Evolutionary conservation across 805 yeast genomes (phyloP).

Genomic region (Candida mattraensis): DNA sequence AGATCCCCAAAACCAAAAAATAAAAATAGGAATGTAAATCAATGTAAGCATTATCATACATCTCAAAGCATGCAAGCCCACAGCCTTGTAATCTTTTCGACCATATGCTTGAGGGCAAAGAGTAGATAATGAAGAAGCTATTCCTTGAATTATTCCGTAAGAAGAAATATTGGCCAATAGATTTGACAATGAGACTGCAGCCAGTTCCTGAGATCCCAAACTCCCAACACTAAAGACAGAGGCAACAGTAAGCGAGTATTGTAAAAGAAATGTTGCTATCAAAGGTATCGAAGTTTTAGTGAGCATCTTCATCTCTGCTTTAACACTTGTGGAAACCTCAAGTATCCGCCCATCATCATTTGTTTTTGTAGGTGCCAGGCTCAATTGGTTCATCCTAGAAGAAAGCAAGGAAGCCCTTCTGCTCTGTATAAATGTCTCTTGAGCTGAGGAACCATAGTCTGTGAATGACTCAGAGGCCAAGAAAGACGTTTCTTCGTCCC

Average conservation of each 20-base stretch:
- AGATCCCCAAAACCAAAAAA: slow-evolving; percentile 41
- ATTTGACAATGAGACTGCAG: slow-evolving; percentile 58
- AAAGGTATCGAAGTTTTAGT: slow-evolving; percentile 47
- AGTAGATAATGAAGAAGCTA: slow-evolving; percentile 56
- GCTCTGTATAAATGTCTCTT: slow-evolving; percentile 23
- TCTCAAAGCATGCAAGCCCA: slow-evolving; percentile 50
- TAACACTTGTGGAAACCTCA: slow-evolving; percentile 42
- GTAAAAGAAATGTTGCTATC: slow-evolving; percentile 50
- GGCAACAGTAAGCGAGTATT: slow-evolving; percentile 52
- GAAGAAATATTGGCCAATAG: slow-evolving; percentile 59
- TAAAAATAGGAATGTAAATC: slow-evolving; percentile 39
- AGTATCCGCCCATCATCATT: slow-evolving; percentile 25
- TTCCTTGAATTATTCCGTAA: slow-evolving; percentile 55
- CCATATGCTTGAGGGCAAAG: slow-evolving; percentile 63
- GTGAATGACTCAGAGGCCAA: slow-evolving; percentile 12
- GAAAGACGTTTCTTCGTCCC: slow-evolving; percentile 10
- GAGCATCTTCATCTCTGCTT: slow-evolving; percentile 40
- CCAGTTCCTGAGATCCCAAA: slow-evolving; percentile 53
- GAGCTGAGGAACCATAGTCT: slow-evolving; percentile 24
- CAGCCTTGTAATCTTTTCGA: slow-evolving; percentile 47
- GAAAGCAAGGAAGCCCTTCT: slow-evolving; percentile 30
- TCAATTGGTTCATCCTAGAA: slow-evolving; percentile 9
- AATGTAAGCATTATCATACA: slow-evolving; percentile 46
- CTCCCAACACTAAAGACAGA: slow-evolving; percentile 59
- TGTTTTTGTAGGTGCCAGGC: slow-evolving; percentile 22